These are phyloP conservation scores for Gentiana straminea DNA, from an alignment of 257 asterid species.

Conservation along the genomic window DNA sequence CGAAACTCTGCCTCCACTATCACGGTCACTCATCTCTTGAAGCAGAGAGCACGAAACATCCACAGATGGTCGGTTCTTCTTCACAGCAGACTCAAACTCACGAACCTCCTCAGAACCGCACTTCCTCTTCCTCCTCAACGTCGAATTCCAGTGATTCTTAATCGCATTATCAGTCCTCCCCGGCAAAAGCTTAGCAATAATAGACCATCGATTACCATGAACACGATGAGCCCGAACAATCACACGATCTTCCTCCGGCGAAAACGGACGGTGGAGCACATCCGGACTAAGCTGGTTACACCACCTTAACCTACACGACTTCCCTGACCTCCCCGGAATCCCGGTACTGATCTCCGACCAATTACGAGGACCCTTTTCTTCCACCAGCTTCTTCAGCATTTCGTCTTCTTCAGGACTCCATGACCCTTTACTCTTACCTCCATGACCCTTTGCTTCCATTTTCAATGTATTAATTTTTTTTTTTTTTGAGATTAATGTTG, in stretches of 20 bases:
- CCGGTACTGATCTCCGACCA: slow-evolving; percentile 56
- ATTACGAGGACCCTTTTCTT: slow-evolving; percentile 57
- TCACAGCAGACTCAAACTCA: slow-evolving; percentile 5
- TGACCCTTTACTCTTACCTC: slow-evolving; percentile 33
- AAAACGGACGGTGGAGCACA: slow-evolving; percentile 55
- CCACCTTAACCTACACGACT: slow-evolving; percentile 70
- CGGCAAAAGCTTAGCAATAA: slow-evolving; percentile 45
- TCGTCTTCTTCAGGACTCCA: slow-evolving; percentile 63
- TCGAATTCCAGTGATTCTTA: slow-evolving; percentile 59
- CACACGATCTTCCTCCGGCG: slow-evolving; percentile 39
- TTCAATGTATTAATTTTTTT: background rate
- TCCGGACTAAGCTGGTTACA: slow-evolving; percentile 70
- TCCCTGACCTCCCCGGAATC: slow-evolving; percentile 54
- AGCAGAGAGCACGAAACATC: slow-evolving; percentile 8
- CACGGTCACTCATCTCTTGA: too few species aligned
- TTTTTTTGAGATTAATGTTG: background rate
- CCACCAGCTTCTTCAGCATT: slow-evolving; percentile 27
- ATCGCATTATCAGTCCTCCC: slow-evolving; percentile 64
- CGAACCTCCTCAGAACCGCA: background rate
- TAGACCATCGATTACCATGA: slow-evolving; percentile 58
- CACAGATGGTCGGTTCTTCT: slow-evolving; percentile 7
- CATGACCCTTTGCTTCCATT: slow-evolving; percentile 5
- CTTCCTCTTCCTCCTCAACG: slow-evolving; percentile 31
- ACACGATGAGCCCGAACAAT: slow-evolving; percentile 38
- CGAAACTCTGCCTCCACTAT: too few species aligned